A percentile compares a stretch with the other conserved stretches of the same genome.
Evolutionary conservation across 768 basidiomycete species (phyloP).

Genomic region (Russula abietina): DNA sequence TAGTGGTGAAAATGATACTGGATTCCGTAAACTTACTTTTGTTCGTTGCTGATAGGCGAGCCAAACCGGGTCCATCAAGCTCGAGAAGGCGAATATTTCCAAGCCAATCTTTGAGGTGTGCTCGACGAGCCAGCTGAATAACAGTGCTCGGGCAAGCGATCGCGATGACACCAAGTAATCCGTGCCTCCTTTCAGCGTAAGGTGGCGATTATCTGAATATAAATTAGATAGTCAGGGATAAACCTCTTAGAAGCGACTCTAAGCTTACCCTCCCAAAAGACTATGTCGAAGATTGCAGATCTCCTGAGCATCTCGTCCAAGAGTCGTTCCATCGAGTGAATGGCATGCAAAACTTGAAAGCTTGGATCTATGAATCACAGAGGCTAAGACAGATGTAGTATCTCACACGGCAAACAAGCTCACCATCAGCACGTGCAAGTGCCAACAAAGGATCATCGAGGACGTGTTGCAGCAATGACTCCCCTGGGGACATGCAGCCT

Average conservation of each 20-base stretch:
- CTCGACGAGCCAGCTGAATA: conserved; percentile 43
- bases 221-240: background rate
- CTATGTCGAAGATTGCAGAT: conserved; percentile 52
- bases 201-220: conserved; percentile 40
- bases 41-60: conserved; percentile 38
- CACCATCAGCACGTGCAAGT: conserved; percentile 44
- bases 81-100: conserved; percentile 42
- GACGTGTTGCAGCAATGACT: conserved; percentile 53
- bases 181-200: conserved; percentile 38
- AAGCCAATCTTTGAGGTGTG: conserved; percentile 33
- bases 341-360: conserved; percentile 61
- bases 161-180: conserved; percentile 41
- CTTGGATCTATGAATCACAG: conserved; percentile 36
- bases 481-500: conserved; percentile 37
- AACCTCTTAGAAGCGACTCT: background rate
- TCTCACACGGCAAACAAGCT: conserved; percentile 10
- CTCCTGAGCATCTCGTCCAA: conserved; percentile 45
- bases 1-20: conserved; percentile 3
- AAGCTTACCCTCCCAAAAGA: conserved; percentile 52
- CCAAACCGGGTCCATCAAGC: conserved; percentile 46
- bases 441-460: conserved; percentile 58
- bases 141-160: conserved; percentile 44
- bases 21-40: conserved; percentile 27
- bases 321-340: conserved; percentile 46
- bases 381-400: background rate